Evolutionary conservation across 1,139 yeast genomes (phyloP), one percentile per base, ranked within the genome.

Genomic region (Protomyces gravidus): DNA sequence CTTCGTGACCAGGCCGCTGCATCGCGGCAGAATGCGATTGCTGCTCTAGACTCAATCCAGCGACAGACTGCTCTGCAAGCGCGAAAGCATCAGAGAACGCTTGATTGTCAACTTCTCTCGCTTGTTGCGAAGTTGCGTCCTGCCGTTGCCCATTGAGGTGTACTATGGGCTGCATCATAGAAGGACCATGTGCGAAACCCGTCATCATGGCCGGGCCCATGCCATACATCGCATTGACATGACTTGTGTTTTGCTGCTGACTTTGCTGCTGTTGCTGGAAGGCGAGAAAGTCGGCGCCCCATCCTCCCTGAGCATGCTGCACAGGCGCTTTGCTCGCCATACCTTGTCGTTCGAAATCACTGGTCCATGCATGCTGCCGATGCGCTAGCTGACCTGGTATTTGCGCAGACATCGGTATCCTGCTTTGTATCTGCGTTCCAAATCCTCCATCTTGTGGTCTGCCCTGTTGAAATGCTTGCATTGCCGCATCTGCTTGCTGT

Each of bases 1-100:
- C 36, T n/a, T 26, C 50, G 21, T 26, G 32, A n/a, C 36, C 51
- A n/a, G 19, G 25, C 9, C 19, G 40, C 9, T 33, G 27, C 51
- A 48, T 48, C 23, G 26, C 53, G 7, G 32, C 32, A 5, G 5
- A 23, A 2, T 33, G 32, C 6, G 23, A 9, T 19, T 36, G 28
- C 26, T 27, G 45, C 45, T 28, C 39, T 36, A 25, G 32, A 25
- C 30, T 15, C 9, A 28, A 11, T 1, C 23, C 32, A 7, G 25
- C 32, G 7, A 53, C 27, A 6, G 58, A 32, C 39, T 30, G 46
- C 27, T 53, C 58, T 17, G 58, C 58, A 26, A 46, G 51, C 13
- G 50, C 58, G 19, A 53, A 53, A 5, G 58, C 58, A 15, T 33
- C 51, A 11, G 25, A 26, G 47, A 53, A 53, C 3, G 58, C 47